Evolutionary conservation across 169 alveolate species (phyloP), one percentile per base, ranked within the genome.

Genomic region (Perkinsus marinus): DNA sequence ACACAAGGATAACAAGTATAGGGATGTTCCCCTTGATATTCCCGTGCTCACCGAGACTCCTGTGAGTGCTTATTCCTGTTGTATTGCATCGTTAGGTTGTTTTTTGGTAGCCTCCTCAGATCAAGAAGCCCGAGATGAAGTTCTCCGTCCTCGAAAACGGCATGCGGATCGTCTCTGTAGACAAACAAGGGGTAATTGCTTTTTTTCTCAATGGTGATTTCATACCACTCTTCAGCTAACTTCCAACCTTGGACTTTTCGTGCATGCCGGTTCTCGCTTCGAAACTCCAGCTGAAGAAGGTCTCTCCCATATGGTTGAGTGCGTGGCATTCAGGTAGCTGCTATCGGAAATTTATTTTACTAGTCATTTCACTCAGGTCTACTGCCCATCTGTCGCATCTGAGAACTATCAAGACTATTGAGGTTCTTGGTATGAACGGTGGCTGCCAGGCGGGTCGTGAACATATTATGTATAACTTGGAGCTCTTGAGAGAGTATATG

Each of bases 371-470:
- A n/a, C 34, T 16, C 34, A 57, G 79, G 68, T 95, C 97, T 90
- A 96, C 98, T 9, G 98, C 97, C 34, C 98, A 96, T 89, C 93
- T 96, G 89, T 96, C 98, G 57, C 97, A 95, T 91, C 95, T 96
- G 68, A 93, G 98, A 46, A 95, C 97, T 16, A 95, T 96, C 68
- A 96, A 96, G 93, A 94, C 97, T 38, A 93, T 96, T 37, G 98
- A 96, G 93, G 96, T 96, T 41, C 93, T 96, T 90, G 98, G 97
- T 39, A 97, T 97, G 34, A 94, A 94, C 91, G 97, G 95, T 36
- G 94, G 95, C 39, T 95, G 97, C 94, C 94, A 91, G 47, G 95
- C 96, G 0, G 96, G 96, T 68, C 69, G 92, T 57, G 97, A 95
- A 47, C 97, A 95, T 89, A 92, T 95, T 39, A 96, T 95, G 41